A percentile compares a stretch with the other conserved stretches of the same genome.
Evolutionary conservation across 306 rosid species (phyloP).

Genomic region (Cucumis cinereus): DNA sequence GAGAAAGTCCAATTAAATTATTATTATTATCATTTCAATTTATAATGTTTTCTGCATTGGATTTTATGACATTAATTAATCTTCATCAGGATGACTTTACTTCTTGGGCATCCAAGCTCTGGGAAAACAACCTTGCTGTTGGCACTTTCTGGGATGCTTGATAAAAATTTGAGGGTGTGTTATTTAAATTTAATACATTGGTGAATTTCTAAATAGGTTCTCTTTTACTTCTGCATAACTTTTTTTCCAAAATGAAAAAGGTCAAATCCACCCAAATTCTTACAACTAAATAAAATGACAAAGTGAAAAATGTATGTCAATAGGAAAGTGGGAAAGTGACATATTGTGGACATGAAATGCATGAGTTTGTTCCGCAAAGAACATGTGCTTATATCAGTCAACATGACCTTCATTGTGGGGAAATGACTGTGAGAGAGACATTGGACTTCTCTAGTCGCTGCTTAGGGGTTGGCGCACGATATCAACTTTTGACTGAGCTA

Average conservation of each 20-base stretch:
- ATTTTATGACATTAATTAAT: not conserved
- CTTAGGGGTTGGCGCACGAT: slow-evolving; percentile 75
- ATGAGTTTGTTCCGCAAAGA: slow-evolving; percentile 65
- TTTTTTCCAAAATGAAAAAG: not conserved
- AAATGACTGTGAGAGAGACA: slow-evolving; percentile 91
- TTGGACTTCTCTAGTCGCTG: slow-evolving; percentile 72
- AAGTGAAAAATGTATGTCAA: not conserved
- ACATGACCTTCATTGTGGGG: slow-evolving; percentile 67
- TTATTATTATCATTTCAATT: no score
- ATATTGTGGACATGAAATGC: slow-evolving; percentile 67
- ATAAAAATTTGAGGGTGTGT: slow-evolving; percentile 37
- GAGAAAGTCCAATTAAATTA: no score
- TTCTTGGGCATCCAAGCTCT: slow-evolving; percentile 79
- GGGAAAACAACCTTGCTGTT: slow-evolving; percentile 71
- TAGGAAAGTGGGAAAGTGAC: slow-evolving; percentile 58
- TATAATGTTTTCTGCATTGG: not conserved
- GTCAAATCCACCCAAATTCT: not conserved
- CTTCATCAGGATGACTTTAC: slow-evolving; percentile 50
- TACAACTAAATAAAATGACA: not conserved
- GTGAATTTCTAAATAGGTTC: not conserved
- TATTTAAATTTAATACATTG: not conserved
- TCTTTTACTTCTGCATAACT: no score
- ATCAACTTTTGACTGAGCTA: slow-evolving; percentile 56
- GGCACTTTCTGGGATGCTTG: slow-evolving; percentile 69
- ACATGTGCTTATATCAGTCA: slow-evolving; percentile 83